A percentile compares a stretch with the other conserved stretches of the same genome.
Evolutionary conservation across 768 basidiomycete species (phyloP).

Genomic region (Russula foetens): DNA sequence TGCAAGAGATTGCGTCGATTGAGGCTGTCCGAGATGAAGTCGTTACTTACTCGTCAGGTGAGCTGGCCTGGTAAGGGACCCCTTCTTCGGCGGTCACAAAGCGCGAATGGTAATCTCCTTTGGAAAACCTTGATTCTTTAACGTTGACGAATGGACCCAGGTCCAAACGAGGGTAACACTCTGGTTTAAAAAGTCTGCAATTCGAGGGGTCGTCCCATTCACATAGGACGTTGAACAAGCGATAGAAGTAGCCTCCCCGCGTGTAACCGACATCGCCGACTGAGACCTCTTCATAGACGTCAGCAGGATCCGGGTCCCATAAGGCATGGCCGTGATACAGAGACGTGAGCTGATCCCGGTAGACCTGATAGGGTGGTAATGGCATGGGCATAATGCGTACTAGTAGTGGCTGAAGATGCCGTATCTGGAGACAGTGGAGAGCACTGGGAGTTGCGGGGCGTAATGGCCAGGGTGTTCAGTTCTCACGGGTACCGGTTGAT

Average conservation of each 20-base stretch:
- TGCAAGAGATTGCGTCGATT: neutral
- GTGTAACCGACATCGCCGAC: conserved; percentile 21
- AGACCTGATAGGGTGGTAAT: neutral
- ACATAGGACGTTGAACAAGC: conserved; percentile 15
- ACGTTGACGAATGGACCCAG: neutral
- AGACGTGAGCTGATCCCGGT: conserved; percentile 17
- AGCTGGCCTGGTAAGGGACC: neutral
- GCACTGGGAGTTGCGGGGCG: too few species aligned
- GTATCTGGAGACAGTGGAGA: too few species aligned
- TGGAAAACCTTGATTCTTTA: neutral
- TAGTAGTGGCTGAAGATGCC: too few species aligned
- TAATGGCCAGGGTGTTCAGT: too few species aligned
- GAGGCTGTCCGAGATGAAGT: neutral
- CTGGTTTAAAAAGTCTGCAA: neutral
- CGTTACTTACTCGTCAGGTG: neutral
- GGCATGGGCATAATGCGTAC: too few species aligned
- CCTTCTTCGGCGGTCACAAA: neutral
- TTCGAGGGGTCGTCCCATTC: conserved; percentile 7
- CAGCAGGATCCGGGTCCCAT: conserved; percentile 19
- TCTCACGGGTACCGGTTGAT: too few species aligned
- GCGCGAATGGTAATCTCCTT: neutral
- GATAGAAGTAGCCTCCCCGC: conserved; percentile 13
- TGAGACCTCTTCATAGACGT: conserved; percentile 15
- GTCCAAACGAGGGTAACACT: neutral
- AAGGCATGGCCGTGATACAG: conserved; percentile 16